A percentile compares a stretch with the other conserved stretches of the same genome.
phyloP scores from a whole-genome alignment of 2,329 filamentous ascomycete genomes.

The Pestalotiopsis sp. region DNA sequence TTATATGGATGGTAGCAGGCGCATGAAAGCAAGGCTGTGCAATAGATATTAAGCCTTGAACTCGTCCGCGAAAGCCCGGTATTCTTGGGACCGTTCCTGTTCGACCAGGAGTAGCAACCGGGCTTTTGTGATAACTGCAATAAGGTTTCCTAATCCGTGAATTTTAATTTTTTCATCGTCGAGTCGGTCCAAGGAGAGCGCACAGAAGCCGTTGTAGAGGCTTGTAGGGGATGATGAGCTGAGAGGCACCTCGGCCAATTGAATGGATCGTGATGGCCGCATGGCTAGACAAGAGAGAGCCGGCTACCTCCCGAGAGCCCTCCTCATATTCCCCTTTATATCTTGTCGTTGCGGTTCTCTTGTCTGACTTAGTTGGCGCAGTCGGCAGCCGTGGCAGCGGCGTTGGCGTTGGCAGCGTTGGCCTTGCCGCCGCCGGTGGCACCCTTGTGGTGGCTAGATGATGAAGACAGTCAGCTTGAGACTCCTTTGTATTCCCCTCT shows the following conservation, averaged over 20 bases:
- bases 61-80: neutral
- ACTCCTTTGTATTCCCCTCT: no score
- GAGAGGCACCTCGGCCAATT: neutral
- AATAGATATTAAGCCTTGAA: neutral
- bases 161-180: neutral
- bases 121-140: neutral
- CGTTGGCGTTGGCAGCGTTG: constrained; percentile 5
- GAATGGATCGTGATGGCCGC: no score
- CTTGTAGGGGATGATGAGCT: neutral
- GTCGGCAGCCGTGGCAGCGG: neutral
- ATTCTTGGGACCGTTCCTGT: neutral
- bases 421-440: neutral
- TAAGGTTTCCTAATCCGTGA: neutral
- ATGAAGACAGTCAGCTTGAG: neutral
- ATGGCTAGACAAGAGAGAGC: no score
- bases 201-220: neutral
- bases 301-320: no score
- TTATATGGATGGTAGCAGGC: neutral
- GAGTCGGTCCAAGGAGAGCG: neutral
- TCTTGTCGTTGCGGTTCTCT: neutral
- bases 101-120: neutral
- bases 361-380: neutral
- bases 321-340: neutral
- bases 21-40: neutral
- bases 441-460: constrained; percentile 5